Percentiles rank a stretch among this genome's conserved stretches.
phyloP scores from a whole-genome alignment of 768 basidiomycete species.

The Pisolithus tinctorius region DNA sequence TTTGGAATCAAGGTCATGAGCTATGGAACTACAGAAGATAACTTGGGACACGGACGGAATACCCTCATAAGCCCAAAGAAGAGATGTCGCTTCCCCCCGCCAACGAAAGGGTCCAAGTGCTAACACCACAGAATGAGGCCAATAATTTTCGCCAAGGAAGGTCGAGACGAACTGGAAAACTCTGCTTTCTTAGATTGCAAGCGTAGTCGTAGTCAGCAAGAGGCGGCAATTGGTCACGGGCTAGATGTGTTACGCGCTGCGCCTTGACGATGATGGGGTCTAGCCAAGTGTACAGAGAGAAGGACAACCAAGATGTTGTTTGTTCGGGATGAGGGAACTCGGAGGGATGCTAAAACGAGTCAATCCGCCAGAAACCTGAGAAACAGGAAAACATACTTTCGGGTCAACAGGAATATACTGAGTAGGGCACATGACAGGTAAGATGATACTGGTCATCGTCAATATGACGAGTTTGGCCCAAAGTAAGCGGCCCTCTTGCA shows the following conservation, averaged over 20 bases:
- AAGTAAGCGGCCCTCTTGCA: constrained; percentile 38
- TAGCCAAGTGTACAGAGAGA: constrained; percentile 44
- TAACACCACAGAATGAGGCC: constrained; percentile 3
- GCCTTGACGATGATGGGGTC: constrained; percentile 43
- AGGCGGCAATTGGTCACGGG: constrained; percentile 37
- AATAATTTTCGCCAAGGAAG: not conserved
- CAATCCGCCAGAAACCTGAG: not conserved
- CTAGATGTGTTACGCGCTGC: constrained; percentile 37
- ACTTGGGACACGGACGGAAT: constrained; percentile 3
- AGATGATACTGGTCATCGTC: constrained; percentile 34
- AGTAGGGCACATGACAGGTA: constrained; percentile 52
- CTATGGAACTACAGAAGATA: not conserved
- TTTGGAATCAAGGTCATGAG: not conserved
- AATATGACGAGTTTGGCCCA: constrained; percentile 51
- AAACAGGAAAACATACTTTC: not conserved
- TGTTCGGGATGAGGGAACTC: constrained; percentile 33
- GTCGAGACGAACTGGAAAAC: constrained; percentile 23
- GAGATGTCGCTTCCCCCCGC: constrained; percentile 6
- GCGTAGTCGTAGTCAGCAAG: constrained; percentile 42
- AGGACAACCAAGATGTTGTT: constrained; percentile 30
- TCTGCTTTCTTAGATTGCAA: constrained; percentile 27
- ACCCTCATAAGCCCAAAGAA: constrained; percentile 12
- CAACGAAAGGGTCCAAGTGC: constrained; percentile 22
- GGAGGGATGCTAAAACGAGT: constrained; percentile 14
- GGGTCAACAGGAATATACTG: constrained; percentile 55